Evolutionary conservation across 2,329 filamentous ascomycete species (phyloP), one percentile per base, ranked within the genome.

Genomic region (Epichloe brachyelytri): DNA sequence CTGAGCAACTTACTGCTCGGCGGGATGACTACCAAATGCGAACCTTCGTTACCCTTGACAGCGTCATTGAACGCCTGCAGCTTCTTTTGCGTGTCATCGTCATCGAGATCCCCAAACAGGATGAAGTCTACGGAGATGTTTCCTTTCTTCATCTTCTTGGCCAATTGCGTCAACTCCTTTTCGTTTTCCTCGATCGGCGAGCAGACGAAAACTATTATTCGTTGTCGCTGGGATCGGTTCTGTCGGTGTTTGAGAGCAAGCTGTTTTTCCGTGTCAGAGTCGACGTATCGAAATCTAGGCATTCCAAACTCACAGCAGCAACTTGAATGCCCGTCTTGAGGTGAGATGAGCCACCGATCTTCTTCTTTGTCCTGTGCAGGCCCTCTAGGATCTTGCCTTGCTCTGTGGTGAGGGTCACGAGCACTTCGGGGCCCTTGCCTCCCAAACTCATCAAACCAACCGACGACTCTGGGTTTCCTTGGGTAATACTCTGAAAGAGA

Each of bases 361-460:
- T 95, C 69, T 80, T 82, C 74, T 82, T 83, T 55, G 88, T 98
- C 63, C 86, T 83, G 71, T 91, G 91, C 69, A 96, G 74, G 50
- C 90, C 90, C 56, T 95, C 88, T 57, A 97, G 76, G 61, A 98
- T 88, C 75, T 94, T 93, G 69, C 93, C 93, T 65, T 93, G 88
- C 69, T 98, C 94, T 54, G 88, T 91, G 50, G 93, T 97, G 65
- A 97, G 80, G 36, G 93, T 98, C 53, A 93, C 94, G 57, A 98
- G 80, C 57, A 98, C 91, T 72, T 97, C 91, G 46, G 93, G 93
- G n/a, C 89, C 90, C 65, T 88, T 91, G 63, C 91, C 93, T 57
- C 88, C 93, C 91, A 97, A 97, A 71, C 88, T 95, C 90, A 98
- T 96, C 57, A 98, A 76, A 49, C 94, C 93, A 58, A 98, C 93